Base-by-base conservation (phyloP, 352 stramenopile species). In the Pythium insidiosum region DNA sequence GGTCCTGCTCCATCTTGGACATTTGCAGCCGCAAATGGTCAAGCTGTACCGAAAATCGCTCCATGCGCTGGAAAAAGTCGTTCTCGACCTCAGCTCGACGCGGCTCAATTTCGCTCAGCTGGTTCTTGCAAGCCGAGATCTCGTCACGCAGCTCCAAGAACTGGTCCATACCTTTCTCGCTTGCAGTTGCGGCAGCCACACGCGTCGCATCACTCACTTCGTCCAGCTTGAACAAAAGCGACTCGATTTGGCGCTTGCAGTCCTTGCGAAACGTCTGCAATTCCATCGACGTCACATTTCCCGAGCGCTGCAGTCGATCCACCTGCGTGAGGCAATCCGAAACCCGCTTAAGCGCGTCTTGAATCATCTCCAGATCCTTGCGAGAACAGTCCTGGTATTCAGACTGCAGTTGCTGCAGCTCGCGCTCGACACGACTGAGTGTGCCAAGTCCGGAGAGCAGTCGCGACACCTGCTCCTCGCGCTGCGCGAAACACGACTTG, bases 291-390 rank as follows among this genome's bases (percentile, higher is more conserved):
- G 66, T 75, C 1, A 70, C n/a, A 34, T 50, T 61, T 13, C 56
- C 52, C 18, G 47, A 58, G 10, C 50, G 47, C 38, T 73, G 65
- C 4, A 79, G 43, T 13, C 44, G 60, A 34, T 81, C 66, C 18
- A 81, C 58, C 35, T 76, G 69, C 13, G 42, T 49, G n/a, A 71
- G 67, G 29, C 71, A 80, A 16, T 66, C 64, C 22, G 65, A 61
- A n/a, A 81, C 64, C 39, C 68, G 69, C n/a, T 42, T 48, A 26
- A 83, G 49, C 16, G 64, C 63, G 26, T 83, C 58, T 39, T 85
- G 63, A 28, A 79, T 62, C 21, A 83, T 47, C 38, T 44, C 44
- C 19, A 71, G 52, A 43, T 85, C 76, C 43, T 66, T 66, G 12
- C 50, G 53, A 36, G 69, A 64, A 7, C 61, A 61, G 18, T 66